Conservation (phyloP, 345 rosid species). For the Ailanthus altissimus region DNA sequence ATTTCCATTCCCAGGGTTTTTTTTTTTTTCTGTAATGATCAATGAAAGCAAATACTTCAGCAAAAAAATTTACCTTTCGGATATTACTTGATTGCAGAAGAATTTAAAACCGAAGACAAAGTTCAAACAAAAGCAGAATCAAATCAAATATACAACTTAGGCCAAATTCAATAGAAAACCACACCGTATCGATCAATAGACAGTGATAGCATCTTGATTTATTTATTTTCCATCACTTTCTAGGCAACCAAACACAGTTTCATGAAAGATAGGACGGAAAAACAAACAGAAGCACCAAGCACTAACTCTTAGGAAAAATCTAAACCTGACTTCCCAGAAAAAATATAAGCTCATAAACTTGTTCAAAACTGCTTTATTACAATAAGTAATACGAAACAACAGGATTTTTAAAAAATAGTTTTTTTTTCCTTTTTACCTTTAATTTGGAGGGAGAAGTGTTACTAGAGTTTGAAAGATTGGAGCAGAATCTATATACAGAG, state of each 20-base stretch:
- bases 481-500: background rate
- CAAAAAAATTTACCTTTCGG: conserved; percentile 17
- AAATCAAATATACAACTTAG: background rate
- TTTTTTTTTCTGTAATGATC: conserved; percentile 35
- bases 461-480: background rate
- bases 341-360: background rate
- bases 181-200: background rate
- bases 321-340: background rate
- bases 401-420: background rate
- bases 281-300: background rate
- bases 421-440: background rate
- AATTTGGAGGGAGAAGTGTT: conserved; percentile 10
- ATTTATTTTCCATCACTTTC: background rate
- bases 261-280: background rate
- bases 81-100: conserved; percentile 17
- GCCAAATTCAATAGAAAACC: background rate
- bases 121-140: background rate
- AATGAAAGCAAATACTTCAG: conserved; percentile 17
- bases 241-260: conserved; percentile 8
- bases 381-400: background rate
- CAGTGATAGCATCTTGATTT: background rate
- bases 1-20: conserved; percentile 63
- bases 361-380: background rate
- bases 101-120: background rate
- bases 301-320: background rate